Evolutionary conservation across 805 yeast species (phyloP), one percentile per base, ranked within the genome.

Genomic region (Spathaspora passalidarum): DNA sequence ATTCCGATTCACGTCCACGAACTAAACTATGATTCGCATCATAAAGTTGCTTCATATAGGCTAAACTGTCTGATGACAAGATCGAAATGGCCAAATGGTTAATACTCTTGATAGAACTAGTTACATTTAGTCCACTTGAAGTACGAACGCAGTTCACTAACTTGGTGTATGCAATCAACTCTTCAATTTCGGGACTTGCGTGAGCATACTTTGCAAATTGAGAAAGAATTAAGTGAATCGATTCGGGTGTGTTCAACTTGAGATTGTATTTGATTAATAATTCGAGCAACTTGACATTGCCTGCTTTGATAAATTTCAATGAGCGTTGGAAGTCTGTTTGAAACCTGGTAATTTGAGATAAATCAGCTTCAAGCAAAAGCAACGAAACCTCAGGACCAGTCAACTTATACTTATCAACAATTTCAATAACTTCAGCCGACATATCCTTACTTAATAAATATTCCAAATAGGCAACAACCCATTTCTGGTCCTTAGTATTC

Each of bases 251-350:
- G 18, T 66, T 60, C 40, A 46, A 18, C 22, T 47, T 39, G 23
- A 55, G 49, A 47, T 62, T 62, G 48, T 61, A 65, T 13, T 53
- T 51, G 26, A 63, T 50, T 22, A 65, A 52, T n/a, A 65, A 49
- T 17, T 45, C 53, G 19, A 52, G 45, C n/a, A 65, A 51, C 18
- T 49, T 49, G 14, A 49, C 34, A 39, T 17, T 18, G 10, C 23
- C 38, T n/a, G 20, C 10, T 29, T 39, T 39, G 14, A 36, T 11
- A 19, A n/a, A 25, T n/a, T 20, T 4, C 4, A 19, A 18, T 13
- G 23, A 25, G 13, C 10, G 11, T 16, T 16, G 7, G 6, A n/a
- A 39, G 19, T 39, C 32, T 2, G 6, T 8, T 39, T 39, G 34
- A 39, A 39, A 39, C 21, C 20, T 7, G 21, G 22, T 2, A 22